Evolutionary conservation across 2,329 filamentous ascomycete genomes (phyloP), one percentile per base, ranked within the genome.

Genomic region (Paramyrothecium roridum): DNA sequence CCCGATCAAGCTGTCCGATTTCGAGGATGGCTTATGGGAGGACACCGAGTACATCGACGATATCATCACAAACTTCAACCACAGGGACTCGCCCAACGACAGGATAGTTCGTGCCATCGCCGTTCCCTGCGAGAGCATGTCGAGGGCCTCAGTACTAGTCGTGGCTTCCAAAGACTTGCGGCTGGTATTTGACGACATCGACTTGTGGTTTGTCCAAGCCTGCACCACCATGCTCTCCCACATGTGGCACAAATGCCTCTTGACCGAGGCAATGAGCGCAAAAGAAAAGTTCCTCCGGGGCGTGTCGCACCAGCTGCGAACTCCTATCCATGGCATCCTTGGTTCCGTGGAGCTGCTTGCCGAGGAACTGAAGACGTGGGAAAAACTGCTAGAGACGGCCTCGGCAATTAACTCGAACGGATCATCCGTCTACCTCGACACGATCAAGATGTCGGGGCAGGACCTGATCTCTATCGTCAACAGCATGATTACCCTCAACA

Each of bases 251-350:
- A 69, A 72, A 19, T 64, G 60, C 2, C 59, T 70, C 12, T 59
- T 79, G 0, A 60, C 67, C 22, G 75, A 79, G 56, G 76, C 73
- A 0, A 67, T 77, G 54, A 61, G 63, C 13, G 74, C 74, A 0
- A 79, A 78, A 52, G 75, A 78, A 2, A 70, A 62, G 3, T 80
- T 80, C 54, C 63, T 79, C 1, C 68, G 76, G 3, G 73, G 76
- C 0, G 71, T 79, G 10, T 77, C 75, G 0, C 77, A 80, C 52
- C 74, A 79, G 37, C 70, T 80, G 0, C 69, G 77, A 40, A 80
- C 77, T 1, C 77, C 77, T 0, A 77, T 80, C 4, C 77, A 80
- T 34, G 77, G 76, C 0, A 76, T 79, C 2, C 66, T 79, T 0
- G 69, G 67, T 1, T 67, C 66, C 1, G 62, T 62, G 1, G 67